phyloP scores from a whole-genome alignment of 805 yeast genomes.

The Lachancea fermentati region DNA sequence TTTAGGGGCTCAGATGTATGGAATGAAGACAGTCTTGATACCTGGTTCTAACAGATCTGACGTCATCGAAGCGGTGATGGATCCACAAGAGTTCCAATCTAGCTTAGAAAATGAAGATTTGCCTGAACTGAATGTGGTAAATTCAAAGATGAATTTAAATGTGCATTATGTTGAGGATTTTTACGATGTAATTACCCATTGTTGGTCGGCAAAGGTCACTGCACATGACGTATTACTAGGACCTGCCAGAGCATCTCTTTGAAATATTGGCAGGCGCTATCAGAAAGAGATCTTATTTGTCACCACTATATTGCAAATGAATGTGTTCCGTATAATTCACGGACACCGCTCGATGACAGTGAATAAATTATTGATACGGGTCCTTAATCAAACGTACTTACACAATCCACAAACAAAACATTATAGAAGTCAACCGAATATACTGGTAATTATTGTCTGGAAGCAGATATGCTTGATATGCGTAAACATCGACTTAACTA shows the following conservation, averaged over 20 bases:
- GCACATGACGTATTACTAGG: not conserved
- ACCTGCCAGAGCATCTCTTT: not conserved
- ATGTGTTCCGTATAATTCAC: too few relatives aligned
- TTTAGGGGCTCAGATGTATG: conserved; percentile 72
- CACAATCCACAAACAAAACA: too few relatives aligned
- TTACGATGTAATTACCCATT: conserved; percentile 64
- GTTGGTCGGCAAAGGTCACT: conserved; percentile 46
- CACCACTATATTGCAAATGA: too few relatives aligned
- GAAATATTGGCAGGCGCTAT: too few relatives aligned
- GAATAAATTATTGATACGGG: too few relatives aligned
- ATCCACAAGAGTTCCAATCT: conserved; percentile 9
- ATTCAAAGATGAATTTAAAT: conserved; percentile 51
- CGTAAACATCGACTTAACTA: too few relatives aligned
- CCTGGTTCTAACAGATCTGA: conserved; percentile 70
- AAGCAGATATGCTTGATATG: too few relatives aligned
- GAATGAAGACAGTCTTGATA: conserved; percentile 53
- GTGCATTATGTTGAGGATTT: conserved; percentile 68
- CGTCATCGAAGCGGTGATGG: conserved; percentile 53
- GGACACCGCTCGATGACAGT: too few relatives aligned
- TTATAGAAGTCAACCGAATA: too few relatives aligned
- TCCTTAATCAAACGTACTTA: too few relatives aligned
- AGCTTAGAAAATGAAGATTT: not conserved
- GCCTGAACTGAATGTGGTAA: conserved; percentile 25
- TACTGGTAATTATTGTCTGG: too few relatives aligned
- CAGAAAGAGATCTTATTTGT: too few relatives aligned